Conservation (phyloP, 768 basidiomycete genomes). For the Zangia roseola region DNA sequence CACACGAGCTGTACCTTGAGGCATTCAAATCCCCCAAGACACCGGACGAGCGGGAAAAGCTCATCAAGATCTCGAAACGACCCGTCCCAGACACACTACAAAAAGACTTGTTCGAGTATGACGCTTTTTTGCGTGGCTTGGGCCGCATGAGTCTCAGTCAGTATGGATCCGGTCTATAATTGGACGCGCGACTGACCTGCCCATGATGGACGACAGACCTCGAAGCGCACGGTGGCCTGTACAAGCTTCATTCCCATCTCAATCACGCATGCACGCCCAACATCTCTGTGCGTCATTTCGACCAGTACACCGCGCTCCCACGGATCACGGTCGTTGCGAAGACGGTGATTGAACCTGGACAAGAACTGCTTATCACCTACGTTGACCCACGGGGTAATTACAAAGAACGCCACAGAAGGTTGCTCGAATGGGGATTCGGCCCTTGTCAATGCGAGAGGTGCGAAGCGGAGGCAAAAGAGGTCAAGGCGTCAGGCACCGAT, state of each 20-base stretch:
- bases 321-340: slow-evolving; percentile 77
- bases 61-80: slow-evolving; percentile 54
- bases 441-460: slow-evolving; percentile 70
- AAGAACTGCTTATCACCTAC: slow-evolving; percentile 79
- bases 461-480: slow-evolving; percentile 49
- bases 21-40: slow-evolving; percentile 62
- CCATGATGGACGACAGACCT: slow-evolving; percentile 46
- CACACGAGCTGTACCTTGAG: slow-evolving; percentile 52
- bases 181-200: slow-evolving; percentile 2
- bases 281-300: slow-evolving; percentile 73
- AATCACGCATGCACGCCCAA: slow-evolving; percentile 88
- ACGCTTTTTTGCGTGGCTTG: slow-evolving; percentile 68
- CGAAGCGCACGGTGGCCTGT: slow-evolving; percentile 85
- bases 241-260: slow-evolving; percentile 80
- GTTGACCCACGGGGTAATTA: slow-evolving; percentile 54
- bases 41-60: slow-evolving; percentile 52
- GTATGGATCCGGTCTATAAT: slow-evolving; percentile 25
- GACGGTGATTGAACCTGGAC: slow-evolving; percentile 58
- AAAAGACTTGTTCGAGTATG: slow-evolving; percentile 68
- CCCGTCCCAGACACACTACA: slow-evolving; percentile 47
- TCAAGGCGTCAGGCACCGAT: slow-evolving; percentile 7
- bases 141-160: slow-evolving; percentile 81
- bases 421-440: slow-evolving; percentile 76
- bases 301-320: slow-evolving; percentile 63
- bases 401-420: slow-evolving; percentile 46